Percentiles rank a stretch among this genome's conserved stretches.
Evolutionary conservation across 2,329 filamentous ascomycete genomes (phyloP).

Genomic region (Cladosporium colombiae): DNA sequence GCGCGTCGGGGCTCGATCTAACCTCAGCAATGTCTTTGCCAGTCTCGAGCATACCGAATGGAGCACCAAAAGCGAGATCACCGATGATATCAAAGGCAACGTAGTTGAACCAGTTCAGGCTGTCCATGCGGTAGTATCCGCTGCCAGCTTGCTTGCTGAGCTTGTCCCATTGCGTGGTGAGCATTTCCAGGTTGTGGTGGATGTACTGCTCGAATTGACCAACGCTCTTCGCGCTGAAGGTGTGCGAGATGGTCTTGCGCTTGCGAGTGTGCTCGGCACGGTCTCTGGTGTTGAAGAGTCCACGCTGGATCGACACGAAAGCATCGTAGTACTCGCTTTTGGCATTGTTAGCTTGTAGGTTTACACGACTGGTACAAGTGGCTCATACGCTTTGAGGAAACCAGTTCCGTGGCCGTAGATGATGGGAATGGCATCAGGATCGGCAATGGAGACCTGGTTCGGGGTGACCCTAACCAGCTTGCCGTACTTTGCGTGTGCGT

Average conservation of each 20-base stretch:
- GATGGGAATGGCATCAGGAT: slow-evolving; percentile 71
- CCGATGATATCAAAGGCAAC: slow-evolving; percentile 36
- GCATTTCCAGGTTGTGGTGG: slow-evolving; percentile 72
- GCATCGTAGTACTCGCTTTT: slow-evolving; percentile 60
- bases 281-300: slow-evolving; percentile 87
- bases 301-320: slow-evolving; percentile 82
- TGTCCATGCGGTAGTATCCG: slow-evolving; percentile 29
- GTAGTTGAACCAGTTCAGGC: slow-evolving; percentile 34
- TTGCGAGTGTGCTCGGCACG: slow-evolving; percentile 82
- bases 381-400: slow-evolving; percentile 44
- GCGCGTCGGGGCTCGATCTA: slow-evolving; percentile 32
- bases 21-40: slow-evolving; percentile 37
- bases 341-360: not conserved
- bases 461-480: slow-evolving; percentile 42
- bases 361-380: not conserved
- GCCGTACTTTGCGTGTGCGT: slow-evolving; percentile 45
- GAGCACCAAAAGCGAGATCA: slow-evolving; percentile 25
- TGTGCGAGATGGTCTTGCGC: slow-evolving; percentile 79
- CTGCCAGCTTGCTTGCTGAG: slow-evolving; percentile 47
- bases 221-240: slow-evolving; percentile 79
- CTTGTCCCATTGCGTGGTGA: slow-evolving; percentile 71
- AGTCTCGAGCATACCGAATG: slow-evolving; percentile 27
- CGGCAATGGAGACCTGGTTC: slow-evolving; percentile 59
- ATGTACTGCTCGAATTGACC: slow-evolving; percentile 80
- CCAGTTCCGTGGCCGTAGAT: slow-evolving; percentile 69